A percentile compares a stretch with the other conserved stretches of the same genome.
Conservation (phyloP, 2,329 filamentous ascomycete genomes). For the Paecilomyces sp. region DNA sequence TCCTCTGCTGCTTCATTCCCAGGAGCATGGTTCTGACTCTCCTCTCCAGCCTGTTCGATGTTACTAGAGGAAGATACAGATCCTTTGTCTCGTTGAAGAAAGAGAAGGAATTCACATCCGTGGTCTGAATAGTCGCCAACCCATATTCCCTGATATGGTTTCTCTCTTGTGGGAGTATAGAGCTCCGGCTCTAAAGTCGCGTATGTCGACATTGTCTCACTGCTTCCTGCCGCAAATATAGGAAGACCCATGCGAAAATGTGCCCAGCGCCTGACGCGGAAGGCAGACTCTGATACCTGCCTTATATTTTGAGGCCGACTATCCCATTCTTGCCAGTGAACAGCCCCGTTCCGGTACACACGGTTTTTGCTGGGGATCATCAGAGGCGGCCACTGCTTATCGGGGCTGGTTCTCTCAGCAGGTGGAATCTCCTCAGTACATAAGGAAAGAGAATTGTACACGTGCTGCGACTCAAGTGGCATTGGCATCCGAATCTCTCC, state of each 20-base stretch:
- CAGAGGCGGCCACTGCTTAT: constrained; percentile 68
- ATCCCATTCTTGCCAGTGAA: constrained; percentile 36
- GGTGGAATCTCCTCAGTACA: constrained; percentile 44
- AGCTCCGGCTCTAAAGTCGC: constrained; percentile 66
- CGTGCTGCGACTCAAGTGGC: constrained; percentile 41
- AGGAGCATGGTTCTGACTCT: neutral
- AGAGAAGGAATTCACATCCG: constrained; percentile 78
- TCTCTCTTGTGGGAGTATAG: constrained; percentile 74
- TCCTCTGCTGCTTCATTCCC: constrained; percentile 24
- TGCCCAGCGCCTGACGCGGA: constrained; percentile 71
- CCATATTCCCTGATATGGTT: constrained; percentile 87
- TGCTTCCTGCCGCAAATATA: constrained; percentile 15
- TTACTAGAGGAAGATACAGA: neutral
- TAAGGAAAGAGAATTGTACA: constrained; percentile 63
- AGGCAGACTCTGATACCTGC: constrained; percentile 62
- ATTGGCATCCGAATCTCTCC: constrained; percentile 50
- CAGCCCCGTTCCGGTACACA: constrained; percentile 44
- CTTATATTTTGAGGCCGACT: constrained; percentile 46
- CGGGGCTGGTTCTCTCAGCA: constrained; percentile 27
- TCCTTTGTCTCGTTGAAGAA: constrained; percentile 61
- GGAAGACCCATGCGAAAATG: constrained; percentile 51
- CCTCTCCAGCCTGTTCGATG: constrained; percentile 13
- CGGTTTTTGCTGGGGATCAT: constrained; percentile 59
- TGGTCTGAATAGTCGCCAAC: constrained; percentile 84
- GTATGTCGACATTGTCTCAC: constrained; percentile 51